These are phyloP conservation scores for Trematosphaeria pertusa DNA, from an alignment of 2,329 filamentous ascomycete species.

Conservation along the genomic window DNA sequence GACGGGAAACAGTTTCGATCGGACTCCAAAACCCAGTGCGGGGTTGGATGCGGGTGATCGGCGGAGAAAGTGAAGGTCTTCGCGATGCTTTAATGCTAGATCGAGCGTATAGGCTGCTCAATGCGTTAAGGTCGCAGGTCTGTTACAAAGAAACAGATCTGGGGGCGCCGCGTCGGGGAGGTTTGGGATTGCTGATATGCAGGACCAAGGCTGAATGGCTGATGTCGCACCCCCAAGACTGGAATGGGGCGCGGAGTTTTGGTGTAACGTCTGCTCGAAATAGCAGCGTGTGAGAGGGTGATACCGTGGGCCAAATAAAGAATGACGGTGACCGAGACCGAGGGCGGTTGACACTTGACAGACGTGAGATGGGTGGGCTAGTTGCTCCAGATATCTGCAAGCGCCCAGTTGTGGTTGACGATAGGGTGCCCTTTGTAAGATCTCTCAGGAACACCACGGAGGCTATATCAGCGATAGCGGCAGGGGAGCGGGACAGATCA, in stretches of 20 bases:
- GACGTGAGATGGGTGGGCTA: slow-evolving; percentile 32
- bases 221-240: slow-evolving; percentile 40
- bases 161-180: slow-evolving; percentile 28
- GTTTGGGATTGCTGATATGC: slow-evolving; percentile 39
- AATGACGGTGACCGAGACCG: slow-evolving; percentile 32
- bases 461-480: slow-evolving; percentile 48
- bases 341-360: slow-evolving; percentile 26
- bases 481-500: slow-evolving; percentile 46
- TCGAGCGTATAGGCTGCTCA: slow-evolving; percentile 28
- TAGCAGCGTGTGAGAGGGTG: slow-evolving; percentile 39
- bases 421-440: slow-evolving; percentile 42
- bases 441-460: slow-evolving; percentile 42
- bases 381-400: slow-evolving; percentile 40
- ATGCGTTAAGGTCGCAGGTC: slow-evolving; percentile 34
- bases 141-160: slow-evolving; percentile 33
- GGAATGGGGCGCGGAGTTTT: slow-evolving; percentile 42
- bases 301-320: slow-evolving; percentile 39
- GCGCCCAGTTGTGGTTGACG: slow-evolving; percentile 32
- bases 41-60: slow-evolving; percentile 43
- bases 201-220: slow-evolving; percentile 43
- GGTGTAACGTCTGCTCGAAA: slow-evolving; percentile 44
- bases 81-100: slow-evolving; percentile 31
- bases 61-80: slow-evolving; percentile 29
- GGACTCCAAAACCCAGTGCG: slow-evolving; percentile 36
- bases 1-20: slow-evolving; percentile 31